A percentile compares a stretch with the other conserved stretches of the same genome.
Conservation (phyloP, 495 filamentous ascomycete species). For the Xylaria palmicola region DNA sequence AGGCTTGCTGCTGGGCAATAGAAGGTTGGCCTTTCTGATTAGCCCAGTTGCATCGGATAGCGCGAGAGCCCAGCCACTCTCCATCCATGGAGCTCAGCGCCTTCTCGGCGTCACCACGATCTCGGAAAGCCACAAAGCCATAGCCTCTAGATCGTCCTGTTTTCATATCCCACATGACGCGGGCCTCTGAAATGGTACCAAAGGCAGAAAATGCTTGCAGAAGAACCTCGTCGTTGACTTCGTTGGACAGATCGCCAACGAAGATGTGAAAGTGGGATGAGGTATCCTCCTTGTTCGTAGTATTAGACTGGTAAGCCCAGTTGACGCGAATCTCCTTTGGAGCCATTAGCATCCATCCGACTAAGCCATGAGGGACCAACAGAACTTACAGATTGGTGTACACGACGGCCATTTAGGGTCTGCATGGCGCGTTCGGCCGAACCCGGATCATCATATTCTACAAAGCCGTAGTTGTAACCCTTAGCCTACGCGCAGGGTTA, state of each 20-base stretch:
- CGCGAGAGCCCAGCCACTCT: slow-evolving; percentile 97
- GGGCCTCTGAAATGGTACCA: slow-evolving; percentile 95
- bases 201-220: slow-evolving; percentile 96
- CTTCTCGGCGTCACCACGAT: slow-evolving; percentile 92
- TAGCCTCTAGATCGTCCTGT: slow-evolving; percentile 96
- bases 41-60: slow-evolving; percentile 99
- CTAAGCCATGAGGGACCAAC: not conserved
- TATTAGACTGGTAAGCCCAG: slow-evolving; percentile 99
- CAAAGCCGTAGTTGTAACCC: slow-evolving; percentile 98
- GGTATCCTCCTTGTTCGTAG: slow-evolving; percentile 91
- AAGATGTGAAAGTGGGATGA: slow-evolving; percentile 99
- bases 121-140: slow-evolving; percentile 96
- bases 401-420: slow-evolving; percentile 90
- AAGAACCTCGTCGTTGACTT: slow-evolving; percentile 96
- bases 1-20: slow-evolving; percentile 93
- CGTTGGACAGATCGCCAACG: slow-evolving; percentile 96
- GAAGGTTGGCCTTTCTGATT: slow-evolving; percentile 99
- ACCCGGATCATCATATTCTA: slow-evolving; percentile 97
- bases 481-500: slow-evolving; percentile 62
- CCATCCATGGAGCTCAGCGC: slow-evolving; percentile 97
- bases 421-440: slow-evolving; percentile 96
- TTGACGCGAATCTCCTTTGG: slow-evolving; percentile 96
- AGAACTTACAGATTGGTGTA: slow-evolving; percentile 82
- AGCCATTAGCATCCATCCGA: slow-evolving; percentile 15
- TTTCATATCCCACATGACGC: slow-evolving; percentile 99